Percentiles rank a stretch among this genome's conserved stretches.
Conservation (phyloP, 2,329 filamentous ascomycete species). For the Fusarium oligoseptatum region DNA sequence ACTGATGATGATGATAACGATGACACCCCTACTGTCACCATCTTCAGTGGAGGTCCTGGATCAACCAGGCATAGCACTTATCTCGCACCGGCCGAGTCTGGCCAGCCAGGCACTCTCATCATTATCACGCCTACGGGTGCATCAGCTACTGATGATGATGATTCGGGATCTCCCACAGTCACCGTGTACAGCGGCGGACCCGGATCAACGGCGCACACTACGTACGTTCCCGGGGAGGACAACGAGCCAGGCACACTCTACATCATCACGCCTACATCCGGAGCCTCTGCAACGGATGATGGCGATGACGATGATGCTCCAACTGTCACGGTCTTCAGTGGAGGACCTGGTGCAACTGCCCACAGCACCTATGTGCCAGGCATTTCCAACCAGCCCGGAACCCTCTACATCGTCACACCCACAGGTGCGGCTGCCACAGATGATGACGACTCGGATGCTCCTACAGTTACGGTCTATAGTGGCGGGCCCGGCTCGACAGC, state of each 20-base stretch:
- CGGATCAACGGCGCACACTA: background rate
- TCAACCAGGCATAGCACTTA: slow-evolving; percentile 6
- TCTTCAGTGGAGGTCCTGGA: background rate
- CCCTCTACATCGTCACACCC: slow-evolving; percentile 12
- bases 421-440: background rate
- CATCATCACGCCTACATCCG: background rate
- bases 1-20: background rate
- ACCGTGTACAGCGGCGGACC: background rate
- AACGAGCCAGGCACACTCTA: background rate
- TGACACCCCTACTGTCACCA: background rate
- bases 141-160: background rate
- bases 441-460: background rate
- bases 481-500: background rate
- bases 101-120: slow-evolving; percentile 11
- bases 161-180: background rate
- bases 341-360: background rate
- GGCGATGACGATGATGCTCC: background rate
- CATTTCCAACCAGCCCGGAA: slow-evolving; percentile 6
- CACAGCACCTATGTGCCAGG: slow-evolving; percentile 13
- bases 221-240: background rate
- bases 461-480: background rate
- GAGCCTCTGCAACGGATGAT: background rate
- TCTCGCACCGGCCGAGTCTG: slow-evolving; percentile 6
- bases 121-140: slow-evolving; percentile 7
- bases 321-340: slow-evolving; percentile 6